Percentiles rank a stretch among this genome's conserved stretches.
Evolutionary conservation across 2,329 filamentous ascomycete genomes (phyloP).

Genomic region (Trichoderma sp.): DNA sequence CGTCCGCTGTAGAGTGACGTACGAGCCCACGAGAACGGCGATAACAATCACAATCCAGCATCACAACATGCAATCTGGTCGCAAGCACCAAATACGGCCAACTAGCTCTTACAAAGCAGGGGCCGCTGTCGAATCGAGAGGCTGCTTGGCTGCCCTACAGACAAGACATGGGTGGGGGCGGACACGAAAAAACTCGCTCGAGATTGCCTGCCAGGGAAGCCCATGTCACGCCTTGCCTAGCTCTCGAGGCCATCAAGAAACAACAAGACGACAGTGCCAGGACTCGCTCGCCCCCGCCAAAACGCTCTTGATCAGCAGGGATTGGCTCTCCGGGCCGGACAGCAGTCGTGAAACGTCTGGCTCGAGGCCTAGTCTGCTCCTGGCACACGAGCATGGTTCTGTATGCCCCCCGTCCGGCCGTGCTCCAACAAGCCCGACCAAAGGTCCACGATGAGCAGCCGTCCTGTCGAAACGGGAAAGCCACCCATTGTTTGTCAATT

Average conservation of each 20-base stretch:
- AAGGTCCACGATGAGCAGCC: neutral
- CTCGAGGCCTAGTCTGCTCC: conserved; percentile 2
- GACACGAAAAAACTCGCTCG: conserved; percentile 8
- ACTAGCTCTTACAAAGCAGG: neutral
- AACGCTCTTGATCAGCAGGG: conserved; percentile 16
- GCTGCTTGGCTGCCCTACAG: neutral
- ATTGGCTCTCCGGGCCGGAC: conserved; percentile 18
- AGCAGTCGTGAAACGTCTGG: conserved; percentile 21
- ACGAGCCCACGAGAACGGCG: neutral
- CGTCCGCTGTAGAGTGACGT: neutral
- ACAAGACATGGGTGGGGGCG: neutral
- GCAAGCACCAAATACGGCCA: neutral
- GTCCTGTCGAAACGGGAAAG: conserved; percentile 1
- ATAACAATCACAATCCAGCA: neutral
- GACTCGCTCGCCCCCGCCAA: neutral
- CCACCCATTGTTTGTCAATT: neutral
- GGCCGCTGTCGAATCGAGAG: neutral
- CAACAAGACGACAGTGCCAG: neutral
- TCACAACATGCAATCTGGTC: neutral
- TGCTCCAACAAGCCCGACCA: conserved; percentile 1
- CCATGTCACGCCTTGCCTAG: neutral
- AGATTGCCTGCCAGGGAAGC: conserved; percentile 5
- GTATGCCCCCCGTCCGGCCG: neutral
- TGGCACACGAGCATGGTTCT: neutral
- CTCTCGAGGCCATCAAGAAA: neutral